Base-by-base conservation (phyloP, 352 stramenopile genomes). In the Phytophthora vignae region DNA sequence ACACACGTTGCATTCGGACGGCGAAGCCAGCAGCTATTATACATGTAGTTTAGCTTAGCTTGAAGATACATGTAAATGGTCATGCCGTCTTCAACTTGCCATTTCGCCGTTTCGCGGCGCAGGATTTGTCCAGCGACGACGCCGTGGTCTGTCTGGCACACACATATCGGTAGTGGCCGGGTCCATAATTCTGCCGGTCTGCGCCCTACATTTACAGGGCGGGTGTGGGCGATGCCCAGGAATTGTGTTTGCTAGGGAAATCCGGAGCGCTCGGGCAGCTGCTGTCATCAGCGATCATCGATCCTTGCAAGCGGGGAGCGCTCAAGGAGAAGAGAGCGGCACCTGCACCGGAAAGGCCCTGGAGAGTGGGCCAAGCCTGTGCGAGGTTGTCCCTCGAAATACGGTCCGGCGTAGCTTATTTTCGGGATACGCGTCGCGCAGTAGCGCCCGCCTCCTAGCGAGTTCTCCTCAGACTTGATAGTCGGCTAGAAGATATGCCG, bases 211-310 rank as follows among this genome's bases (percentile, higher is more conserved):
- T 31, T 31, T 31, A 31, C 27, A 2, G 2, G 27, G 27, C 63
- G 46, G 48, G 58, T 17, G 33, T 52, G n/a, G 14, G 21, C 21
- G 22, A 14, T 14, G 21, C 27, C 64, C 40, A 63, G 50, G 40
- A 19, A 48, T 67, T 27, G 38, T 36, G 53, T 63, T 58, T 36
- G 57, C 55, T 29, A n/a, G 19, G 19, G 67, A 67, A 68, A 73
- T 73, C 38, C 67, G 67, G 67, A 69, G 46, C 48, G 54, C 27
- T 4, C 0, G 19, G 42, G 55, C 67, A 74, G 67, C 67, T 69
- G 67, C 66, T 73, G 65, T 31, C 66, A 62, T 55, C 56, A 60
- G 56, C 65, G 66, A 61, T 62, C 66, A 52, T 46, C 40, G 53
- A 67, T 55, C 40, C 52, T 48, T 63, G 63, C 54, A 55, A 56